A percentile compares a stretch with the other conserved stretches of the same genome.
Evolutionary conservation across 2,329 filamentous ascomycete species (phyloP).

Genomic region (Sclerotinia sclerotiorum): DNA sequence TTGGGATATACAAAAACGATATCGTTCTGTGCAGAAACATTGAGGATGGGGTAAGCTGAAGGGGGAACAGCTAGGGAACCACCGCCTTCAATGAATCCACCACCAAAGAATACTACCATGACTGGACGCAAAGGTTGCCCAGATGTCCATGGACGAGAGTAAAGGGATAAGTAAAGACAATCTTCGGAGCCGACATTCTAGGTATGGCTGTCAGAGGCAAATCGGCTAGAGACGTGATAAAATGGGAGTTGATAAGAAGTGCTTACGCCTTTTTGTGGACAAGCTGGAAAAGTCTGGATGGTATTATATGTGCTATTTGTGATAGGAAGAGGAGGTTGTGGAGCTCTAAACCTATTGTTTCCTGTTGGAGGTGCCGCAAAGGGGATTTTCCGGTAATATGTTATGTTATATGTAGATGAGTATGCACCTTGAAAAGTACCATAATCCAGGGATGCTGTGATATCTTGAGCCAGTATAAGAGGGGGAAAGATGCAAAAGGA

Average conservation of each 20-base stretch:
- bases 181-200: slow-evolving; percentile 56
- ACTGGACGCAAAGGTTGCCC: slow-evolving; percentile 53
- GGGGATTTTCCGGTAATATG: slow-evolving; percentile 60
- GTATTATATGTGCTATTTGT: slow-evolving; percentile 54
- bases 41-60: slow-evolving; percentile 56
- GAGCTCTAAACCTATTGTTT: slow-evolving; percentile 58
- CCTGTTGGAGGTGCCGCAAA: slow-evolving; percentile 59
- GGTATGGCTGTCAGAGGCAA: background rate
- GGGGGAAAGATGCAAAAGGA: slow-evolving; percentile 10
- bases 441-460: slow-evolving; percentile 48
- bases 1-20: slow-evolving; percentile 61
- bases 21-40: slow-evolving; percentile 49
- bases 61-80: slow-evolving; percentile 57
- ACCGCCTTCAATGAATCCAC: slow-evolving; percentile 59
- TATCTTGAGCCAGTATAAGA: slow-evolving; percentile 32
- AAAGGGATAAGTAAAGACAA: slow-evolving; percentile 61
- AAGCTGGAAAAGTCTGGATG: slow-evolving; percentile 56
- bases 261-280: slow-evolving; percentile 54
- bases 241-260: background rate
- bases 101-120: slow-evolving; percentile 60
- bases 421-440: slow-evolving; percentile 55
- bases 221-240: too few species aligned
- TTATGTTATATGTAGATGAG: slow-evolving; percentile 53
- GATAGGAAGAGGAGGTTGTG: slow-evolving; percentile 54
- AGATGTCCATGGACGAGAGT: slow-evolving; percentile 55